Evolutionary conservation across 352 stramenopile genomes (phyloP).

Genomic region (Blastocystis sp.): DNA sequence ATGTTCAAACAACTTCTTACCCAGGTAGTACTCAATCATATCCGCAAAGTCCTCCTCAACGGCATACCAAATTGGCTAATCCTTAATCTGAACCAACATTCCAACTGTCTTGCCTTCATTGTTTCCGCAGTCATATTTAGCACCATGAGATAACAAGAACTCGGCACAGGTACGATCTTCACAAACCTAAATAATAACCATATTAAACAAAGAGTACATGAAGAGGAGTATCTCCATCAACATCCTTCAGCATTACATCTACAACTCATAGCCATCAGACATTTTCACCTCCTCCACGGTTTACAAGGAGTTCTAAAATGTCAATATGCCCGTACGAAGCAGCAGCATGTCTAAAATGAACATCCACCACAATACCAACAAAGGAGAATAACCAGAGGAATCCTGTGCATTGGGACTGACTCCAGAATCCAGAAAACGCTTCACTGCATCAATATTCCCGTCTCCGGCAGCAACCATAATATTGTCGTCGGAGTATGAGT

Average conservation of each 20-base stretch:
- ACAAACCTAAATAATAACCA: background rate
- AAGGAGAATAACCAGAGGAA: background rate
- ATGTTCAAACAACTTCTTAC: background rate
- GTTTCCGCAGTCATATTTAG: background rate
- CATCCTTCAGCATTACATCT: constrained; percentile 40
- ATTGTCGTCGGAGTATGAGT: constrained; percentile 17
- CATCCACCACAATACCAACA: background rate
- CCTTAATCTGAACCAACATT: background rate
- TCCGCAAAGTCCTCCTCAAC: constrained; percentile 16
- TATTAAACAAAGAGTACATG: background rate
- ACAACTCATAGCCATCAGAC: background rate
- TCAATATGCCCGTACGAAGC: constrained; percentile 23
- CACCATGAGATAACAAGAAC: background rate
- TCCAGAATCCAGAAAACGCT: background rate
- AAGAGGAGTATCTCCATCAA: constrained; percentile 16
- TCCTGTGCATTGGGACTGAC: constrained; percentile 43
- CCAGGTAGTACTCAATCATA: constrained; percentile 23
- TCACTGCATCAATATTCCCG: background rate
- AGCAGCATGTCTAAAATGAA: background rate
- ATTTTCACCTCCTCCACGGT: background rate
- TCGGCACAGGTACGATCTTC: constrained; percentile 7
- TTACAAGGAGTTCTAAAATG: background rate
- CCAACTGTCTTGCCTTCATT: constrained; percentile 31
- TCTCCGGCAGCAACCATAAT: constrained; percentile 15
- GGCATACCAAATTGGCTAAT: constrained; percentile 26